Evolutionary conservation across 148 eudicot species (phyloP), one percentile per base, ranked within the genome.

Genomic region (Tetragonia tetragonoides): DNA sequence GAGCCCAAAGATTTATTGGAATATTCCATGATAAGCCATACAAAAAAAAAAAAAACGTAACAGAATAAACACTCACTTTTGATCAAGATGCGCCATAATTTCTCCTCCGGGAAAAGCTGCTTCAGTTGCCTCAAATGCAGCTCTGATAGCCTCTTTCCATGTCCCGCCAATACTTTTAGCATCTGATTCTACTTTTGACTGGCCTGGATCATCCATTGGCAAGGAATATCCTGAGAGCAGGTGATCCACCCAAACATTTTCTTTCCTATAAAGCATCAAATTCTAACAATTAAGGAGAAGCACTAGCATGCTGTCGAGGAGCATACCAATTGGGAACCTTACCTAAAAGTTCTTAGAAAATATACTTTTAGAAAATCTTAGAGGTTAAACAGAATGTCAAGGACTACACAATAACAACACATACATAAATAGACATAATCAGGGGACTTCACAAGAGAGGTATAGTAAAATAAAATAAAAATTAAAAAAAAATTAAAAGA

Each of bases 191-290:
- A 66, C 81, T 80, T 93, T 88, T 42, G 93, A 83, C 62, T 81
- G 79, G 62, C 85, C 86, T 12, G 92, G 93, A 68, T 92, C 96
- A 71, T 95, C 99, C 97, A 95, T 95, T 73, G 94, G 96, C 87
- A 95, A 82, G 17, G 96, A 83, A 86, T 95, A 95, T 57, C 99
- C 96, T 65, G 97, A 95, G 18, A 92, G 88, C 73, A 93, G 88
- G 75, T 95, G 99, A 38, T 97, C 98, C 53, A 95, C 97, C 99
- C 94, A 89, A 68, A 86, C 81, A 77, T 84, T 85, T 40, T 86
- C 86, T 81, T 95, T 95, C 89, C 99, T 92, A 84, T 6, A 57
- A 51, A 18, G 60, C 37, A 34, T 61, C 59, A 14, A 15, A 53
- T 37, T 21, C 16, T 20, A 70, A 49, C 70, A 37, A 53, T 84